These are phyloP conservation scores for Nicotiana tomentosiformis DNA, from an alignment of 257 asterid species.

Conservation along the genomic window DNA sequence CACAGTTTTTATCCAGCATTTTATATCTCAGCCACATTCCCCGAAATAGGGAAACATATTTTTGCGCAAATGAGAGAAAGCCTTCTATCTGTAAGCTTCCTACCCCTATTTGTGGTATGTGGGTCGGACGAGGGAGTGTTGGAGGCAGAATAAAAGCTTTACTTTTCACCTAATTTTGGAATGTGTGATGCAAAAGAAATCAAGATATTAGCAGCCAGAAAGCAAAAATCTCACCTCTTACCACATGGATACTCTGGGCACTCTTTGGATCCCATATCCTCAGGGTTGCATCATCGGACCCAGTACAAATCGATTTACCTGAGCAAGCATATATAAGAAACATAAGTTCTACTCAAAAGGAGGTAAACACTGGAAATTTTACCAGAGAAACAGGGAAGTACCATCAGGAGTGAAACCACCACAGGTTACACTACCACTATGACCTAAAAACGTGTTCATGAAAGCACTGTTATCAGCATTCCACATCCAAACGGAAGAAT, in stretches of 20 bases:
- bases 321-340: conserved; percentile 10
- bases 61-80: not conserved
- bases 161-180: not conserved
- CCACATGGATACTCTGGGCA: conserved; percentile 58
- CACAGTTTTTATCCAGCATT: not conserved
- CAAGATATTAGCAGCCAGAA: not conserved
- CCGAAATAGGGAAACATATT: not conserved
- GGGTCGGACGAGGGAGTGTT: not conserved
- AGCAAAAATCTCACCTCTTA: conserved; percentile 46
- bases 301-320: conserved; percentile 79
- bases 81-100: not conserved
- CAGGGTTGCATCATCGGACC: conserved; percentile 90
- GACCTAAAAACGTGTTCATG: conserved; percentile 62
- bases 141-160: not conserved
- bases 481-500: conserved; percentile 85
- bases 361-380: not conserved
- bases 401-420: conserved; percentile 97
- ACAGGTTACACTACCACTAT: conserved; percentile 69
- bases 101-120: not conserved
- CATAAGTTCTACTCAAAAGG: not conserved
- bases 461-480: conserved; percentile 63
- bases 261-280: conserved; percentile 80
- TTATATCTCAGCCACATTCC: not conserved
- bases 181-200: not conserved
- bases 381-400: conserved; percentile 21